phyloP scores from a whole-genome alignment of 140 eudicot species.

The Stevia rebaudiana region DNA sequence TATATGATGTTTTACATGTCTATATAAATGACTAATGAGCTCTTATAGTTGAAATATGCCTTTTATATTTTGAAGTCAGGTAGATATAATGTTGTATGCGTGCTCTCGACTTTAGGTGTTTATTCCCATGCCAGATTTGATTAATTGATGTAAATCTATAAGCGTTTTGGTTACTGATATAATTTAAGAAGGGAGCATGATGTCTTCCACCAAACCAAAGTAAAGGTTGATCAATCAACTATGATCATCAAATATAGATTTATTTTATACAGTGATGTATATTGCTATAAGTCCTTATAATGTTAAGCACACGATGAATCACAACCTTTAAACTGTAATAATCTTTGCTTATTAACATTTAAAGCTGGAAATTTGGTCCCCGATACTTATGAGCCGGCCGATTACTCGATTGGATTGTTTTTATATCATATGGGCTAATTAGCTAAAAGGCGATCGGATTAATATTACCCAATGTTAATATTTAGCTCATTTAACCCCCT shows the following conservation, averaged over 20 bases:
- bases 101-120: neutral
- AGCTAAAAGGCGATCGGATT: neutral
- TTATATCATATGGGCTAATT: neutral
- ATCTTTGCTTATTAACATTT: neutral
- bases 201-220: neutral
- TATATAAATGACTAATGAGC: neutral
- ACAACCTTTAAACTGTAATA: too few species aligned
- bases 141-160: neutral
- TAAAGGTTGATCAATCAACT: neutral
- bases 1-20: neutral
- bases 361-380: neutral
- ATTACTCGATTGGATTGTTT: neutral
- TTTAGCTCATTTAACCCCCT: neutral
- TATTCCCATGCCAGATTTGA: constrained; percentile 9
- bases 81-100: neutral
- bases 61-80: neutral
- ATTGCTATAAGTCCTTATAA: too few species aligned
- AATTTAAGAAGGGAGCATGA: neutral
- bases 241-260: too few species aligned
- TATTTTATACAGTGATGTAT: too few species aligned
- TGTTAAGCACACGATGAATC: too few species aligned
- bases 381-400: neutral
- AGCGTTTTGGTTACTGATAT: neutral
- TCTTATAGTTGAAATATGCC: neutral
- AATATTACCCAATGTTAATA: neutral